phyloP scores from a whole-genome alignment of 805 yeast genomes.

The Suhomyces sp. region DNA sequence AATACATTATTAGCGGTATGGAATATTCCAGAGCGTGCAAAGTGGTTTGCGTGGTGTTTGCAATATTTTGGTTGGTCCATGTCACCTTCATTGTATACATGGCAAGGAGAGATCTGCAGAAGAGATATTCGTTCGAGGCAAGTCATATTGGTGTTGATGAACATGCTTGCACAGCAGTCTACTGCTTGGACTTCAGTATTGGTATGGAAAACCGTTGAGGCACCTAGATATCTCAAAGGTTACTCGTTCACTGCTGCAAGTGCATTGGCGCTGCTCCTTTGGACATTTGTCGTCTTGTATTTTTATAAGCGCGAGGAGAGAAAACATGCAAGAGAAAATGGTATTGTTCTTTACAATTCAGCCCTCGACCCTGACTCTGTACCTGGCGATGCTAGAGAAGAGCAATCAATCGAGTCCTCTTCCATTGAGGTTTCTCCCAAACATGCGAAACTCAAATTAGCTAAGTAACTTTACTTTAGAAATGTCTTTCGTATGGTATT shows the following conservation, averaged over 20 bases:
- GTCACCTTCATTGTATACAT: constrained; percentile 22
- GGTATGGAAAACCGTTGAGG: constrained; percentile 23
- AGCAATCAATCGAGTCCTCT: neutral
- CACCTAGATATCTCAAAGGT: constrained; percentile 22
- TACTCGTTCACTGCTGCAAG: constrained; percentile 19
- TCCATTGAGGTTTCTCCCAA: no score
- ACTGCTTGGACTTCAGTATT: constrained; percentile 22
- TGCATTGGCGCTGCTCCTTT: constrained; percentile 7
- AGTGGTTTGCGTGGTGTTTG: constrained; percentile 26
- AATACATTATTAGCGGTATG: constrained; percentile 22
- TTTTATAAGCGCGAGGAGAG: constrained; percentile 23
- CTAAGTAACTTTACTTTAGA: no score
- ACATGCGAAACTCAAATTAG: no score
- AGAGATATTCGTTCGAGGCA: constrained; percentile 21
- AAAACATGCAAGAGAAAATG: constrained; percentile 17
- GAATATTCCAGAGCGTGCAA: constrained; percentile 22
- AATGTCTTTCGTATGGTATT: no score
- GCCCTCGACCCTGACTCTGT: constrained; percentile 17
- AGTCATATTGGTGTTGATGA: constrained; percentile 20
- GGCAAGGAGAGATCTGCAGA: constrained; percentile 24
- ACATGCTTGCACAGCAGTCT: constrained; percentile 21
- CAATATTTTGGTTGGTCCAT: constrained; percentile 23
- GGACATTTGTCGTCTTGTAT: constrained; percentile 21
- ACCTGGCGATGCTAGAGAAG: constrained; percentile 2
- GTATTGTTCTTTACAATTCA: constrained; percentile 22